A percentile compares a stretch with the other conserved stretches of the same genome.
These are phyloP conservation scores for Neoboletus subvelutipes DNA, from an alignment of 768 basidiomycete genomes.

Conservation along the genomic window DNA sequence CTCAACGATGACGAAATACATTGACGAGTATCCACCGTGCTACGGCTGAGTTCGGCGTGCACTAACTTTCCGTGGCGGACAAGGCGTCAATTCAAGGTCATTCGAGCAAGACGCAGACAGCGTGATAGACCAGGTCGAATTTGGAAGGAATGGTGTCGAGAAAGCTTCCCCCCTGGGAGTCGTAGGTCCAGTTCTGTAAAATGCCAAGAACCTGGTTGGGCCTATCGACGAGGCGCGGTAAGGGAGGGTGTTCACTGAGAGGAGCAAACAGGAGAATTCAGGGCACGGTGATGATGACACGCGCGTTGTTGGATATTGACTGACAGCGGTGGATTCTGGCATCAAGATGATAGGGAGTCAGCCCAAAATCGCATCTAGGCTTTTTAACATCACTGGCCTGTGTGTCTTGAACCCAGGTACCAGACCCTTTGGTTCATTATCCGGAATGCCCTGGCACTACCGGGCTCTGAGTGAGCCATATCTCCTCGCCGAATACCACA, in stretches of 20 bases:
- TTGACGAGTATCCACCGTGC: not conserved
- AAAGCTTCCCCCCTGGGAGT: too few relatives aligned
- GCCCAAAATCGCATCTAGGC: not conserved
- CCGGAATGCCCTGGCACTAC: not conserved
- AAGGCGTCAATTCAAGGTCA: not conserved
- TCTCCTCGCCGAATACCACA: not conserved
- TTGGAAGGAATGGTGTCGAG: not conserved
- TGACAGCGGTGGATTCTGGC: too few relatives aligned
- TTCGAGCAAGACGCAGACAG: not conserved
- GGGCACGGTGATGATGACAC: too few relatives aligned
- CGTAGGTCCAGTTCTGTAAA: too few relatives aligned
- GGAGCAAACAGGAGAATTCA: not conserved
- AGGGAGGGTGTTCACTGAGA: not conserved
- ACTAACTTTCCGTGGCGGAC: not conserved
- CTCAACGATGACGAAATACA: not conserved
- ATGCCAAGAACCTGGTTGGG: too few relatives aligned
- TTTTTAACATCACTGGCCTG: too few relatives aligned
- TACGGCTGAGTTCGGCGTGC: not conserved
- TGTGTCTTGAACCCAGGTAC: too few relatives aligned
- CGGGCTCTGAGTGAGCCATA: not conserved
- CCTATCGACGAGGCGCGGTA: too few relatives aligned
- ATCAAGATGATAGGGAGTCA: too few relatives aligned
- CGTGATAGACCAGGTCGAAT: too few relatives aligned
- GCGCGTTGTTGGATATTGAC: too few relatives aligned
- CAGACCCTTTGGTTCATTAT: too few relatives aligned